Percentiles rank a stretch among this genome's conserved stretches.
Evolutionary conservation across 345 rosid species (phyloP).

Genomic region (Mallotus nudiflorus): DNA sequence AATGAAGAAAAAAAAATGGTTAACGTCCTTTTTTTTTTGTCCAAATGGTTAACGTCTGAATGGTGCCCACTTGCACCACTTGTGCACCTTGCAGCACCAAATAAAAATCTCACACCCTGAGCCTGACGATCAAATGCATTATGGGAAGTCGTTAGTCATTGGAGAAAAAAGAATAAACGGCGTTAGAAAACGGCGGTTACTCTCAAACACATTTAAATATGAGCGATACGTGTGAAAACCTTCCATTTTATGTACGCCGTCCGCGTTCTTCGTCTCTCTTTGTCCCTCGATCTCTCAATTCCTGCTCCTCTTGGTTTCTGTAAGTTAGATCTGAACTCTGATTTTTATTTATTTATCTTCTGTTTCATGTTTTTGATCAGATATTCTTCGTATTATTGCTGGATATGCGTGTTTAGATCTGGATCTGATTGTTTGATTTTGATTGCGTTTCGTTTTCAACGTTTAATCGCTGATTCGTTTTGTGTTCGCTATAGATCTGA

Average conservation of each 20-base stretch:
- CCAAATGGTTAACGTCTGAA: no score
- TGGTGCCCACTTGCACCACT: no score
- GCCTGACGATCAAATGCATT: no score
- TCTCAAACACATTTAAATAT: background rate
- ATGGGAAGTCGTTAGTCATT: no score
- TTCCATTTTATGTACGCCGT: background rate
- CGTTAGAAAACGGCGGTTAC: no score
- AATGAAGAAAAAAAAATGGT: no score
- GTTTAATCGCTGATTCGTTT: background rate
- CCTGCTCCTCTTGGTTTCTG: constrained; percentile 4
- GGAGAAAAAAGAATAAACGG: no score
- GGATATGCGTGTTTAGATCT: constrained; percentile 25
- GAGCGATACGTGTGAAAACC: background rate
- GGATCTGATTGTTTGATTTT: constrained; percentile 4
- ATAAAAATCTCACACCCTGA: no score
- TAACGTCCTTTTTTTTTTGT: no score
- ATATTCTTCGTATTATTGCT: background rate
- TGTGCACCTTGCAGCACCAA: no score
- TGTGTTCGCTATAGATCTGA: constrained; percentile 3
- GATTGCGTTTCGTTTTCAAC: background rate
- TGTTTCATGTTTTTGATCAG: background rate
- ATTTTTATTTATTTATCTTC: background rate
- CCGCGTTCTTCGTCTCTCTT: no score
- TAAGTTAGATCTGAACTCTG: background rate
- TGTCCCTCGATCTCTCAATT: background rate